Percentiles rank a stretch among this genome's conserved stretches.
Evolutionary conservation across 768 basidiomycete species (phyloP).

Genomic region (Mycena polygramma): DNA sequence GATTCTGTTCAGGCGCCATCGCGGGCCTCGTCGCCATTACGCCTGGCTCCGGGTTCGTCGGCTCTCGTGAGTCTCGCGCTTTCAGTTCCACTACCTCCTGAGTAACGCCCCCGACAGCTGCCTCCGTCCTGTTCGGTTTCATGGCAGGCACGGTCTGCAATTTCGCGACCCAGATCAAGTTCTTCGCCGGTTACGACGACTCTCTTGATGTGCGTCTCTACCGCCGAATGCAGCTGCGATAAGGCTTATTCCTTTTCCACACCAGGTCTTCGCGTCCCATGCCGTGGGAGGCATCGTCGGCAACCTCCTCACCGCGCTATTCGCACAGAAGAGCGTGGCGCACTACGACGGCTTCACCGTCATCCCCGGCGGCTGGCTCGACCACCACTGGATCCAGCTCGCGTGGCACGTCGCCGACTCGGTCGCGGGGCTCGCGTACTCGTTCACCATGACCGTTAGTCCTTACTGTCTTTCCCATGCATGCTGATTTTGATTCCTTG

Average conservation of each 20-base stretch:
- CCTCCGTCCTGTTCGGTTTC: conserved; percentile 90
- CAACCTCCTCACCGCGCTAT: conserved; percentile 88
- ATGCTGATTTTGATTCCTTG: neutral
- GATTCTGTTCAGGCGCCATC: conserved; percentile 96
- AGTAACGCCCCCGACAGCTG: conserved; percentile 58
- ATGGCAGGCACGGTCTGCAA: conserved; percentile 90
- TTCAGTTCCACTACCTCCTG: neutral
- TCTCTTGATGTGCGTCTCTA: conserved; percentile 75
- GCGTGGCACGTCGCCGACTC: conserved; percentile 89
- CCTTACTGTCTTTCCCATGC: neutral
- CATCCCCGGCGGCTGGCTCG: conserved; percentile 90
- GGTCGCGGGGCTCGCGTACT: conserved; percentile 73
- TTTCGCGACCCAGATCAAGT: conserved; percentile 95
- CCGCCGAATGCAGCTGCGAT: neutral
- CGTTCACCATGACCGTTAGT: conserved; percentile 82
- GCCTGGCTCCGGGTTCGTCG: conserved; percentile 87
- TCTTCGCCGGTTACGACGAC: conserved; percentile 81
- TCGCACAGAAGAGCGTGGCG: conserved; percentile 87
- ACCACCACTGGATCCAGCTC: conserved; percentile 84
- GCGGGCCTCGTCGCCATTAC: conserved; percentile 92
- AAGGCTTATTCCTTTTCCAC: conserved; percentile 6
- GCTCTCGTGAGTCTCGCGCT: conserved; percentile 66
- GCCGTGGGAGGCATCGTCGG: conserved; percentile 84
- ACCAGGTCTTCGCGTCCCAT: conserved; percentile 90
- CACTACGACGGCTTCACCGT: conserved; percentile 78